Evolutionary conservation across 129 eudicot species (phyloP).

Genomic region (Rutidosis leptorrhynchoides): DNA sequence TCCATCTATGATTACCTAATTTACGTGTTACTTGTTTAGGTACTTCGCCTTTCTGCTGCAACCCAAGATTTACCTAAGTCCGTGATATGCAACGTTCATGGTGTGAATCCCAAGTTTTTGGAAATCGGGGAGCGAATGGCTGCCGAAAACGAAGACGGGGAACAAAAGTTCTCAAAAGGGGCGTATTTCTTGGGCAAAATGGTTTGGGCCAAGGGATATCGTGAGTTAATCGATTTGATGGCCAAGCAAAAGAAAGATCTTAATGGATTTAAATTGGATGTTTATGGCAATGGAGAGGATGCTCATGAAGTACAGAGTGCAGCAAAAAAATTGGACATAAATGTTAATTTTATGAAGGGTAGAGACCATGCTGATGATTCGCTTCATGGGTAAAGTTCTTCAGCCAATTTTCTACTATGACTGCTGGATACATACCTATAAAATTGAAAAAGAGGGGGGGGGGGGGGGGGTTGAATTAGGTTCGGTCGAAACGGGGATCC

Average conservation of each 20-base stretch:
- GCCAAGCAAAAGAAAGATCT: constrained; percentile 75
- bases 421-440: background rate
- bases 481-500: background rate
- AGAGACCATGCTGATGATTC: constrained; percentile 97
- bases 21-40: constrained; percentile 37
- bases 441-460: no score
- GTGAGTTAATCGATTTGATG: constrained; percentile 77
- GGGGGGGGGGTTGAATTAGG: background rate
- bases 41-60: constrained; percentile 96
- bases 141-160: constrained; percentile 67
- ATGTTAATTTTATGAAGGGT: constrained; percentile 81
- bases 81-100: constrained; percentile 84
- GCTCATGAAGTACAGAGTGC: constrained; percentile 88
- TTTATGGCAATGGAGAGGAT: constrained; percentile 94
- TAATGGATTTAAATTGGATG: constrained; percentile 83
- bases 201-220: constrained; percentile 99
- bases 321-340: constrained; percentile 61
- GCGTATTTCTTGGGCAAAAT: constrained; percentile 96
- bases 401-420: background rate
- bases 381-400: constrained; percentile 60
- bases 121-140: constrained; percentile 77
- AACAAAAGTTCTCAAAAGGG: constrained; percentile 73
- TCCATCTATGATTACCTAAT: background rate
- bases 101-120: constrained; percentile 87
- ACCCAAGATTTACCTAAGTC: constrained; percentile 95